These are phyloP conservation scores for Stachybotrys chartarum DNA, from an alignment of 2,329 filamentous ascomycete species.

Conservation along the genomic window DNA sequence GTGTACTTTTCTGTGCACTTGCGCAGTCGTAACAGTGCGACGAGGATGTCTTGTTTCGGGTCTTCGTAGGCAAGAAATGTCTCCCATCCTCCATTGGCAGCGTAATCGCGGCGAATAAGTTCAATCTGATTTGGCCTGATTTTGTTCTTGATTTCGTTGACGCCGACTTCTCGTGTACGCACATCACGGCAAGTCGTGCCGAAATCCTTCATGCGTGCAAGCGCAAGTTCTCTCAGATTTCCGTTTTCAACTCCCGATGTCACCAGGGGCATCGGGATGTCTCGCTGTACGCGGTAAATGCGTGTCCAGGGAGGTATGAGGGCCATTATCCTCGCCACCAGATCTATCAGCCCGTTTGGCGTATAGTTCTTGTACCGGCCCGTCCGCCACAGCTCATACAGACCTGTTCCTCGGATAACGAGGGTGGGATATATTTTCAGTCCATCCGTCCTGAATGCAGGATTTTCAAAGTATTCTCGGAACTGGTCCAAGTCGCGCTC, in stretches of 20 bases:
- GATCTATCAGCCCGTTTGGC: slow-evolving; percentile 89
- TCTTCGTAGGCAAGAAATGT: slow-evolving; percentile 98
- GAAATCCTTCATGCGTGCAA: slow-evolving; percentile 99
- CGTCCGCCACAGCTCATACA: slow-evolving; percentile 97
- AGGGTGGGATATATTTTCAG: slow-evolving; percentile 97
- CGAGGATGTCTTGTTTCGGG: slow-evolving; percentile 95
- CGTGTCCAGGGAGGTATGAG: slow-evolving; percentile 95
- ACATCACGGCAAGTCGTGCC: slow-evolving; percentile 96
- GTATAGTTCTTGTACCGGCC: slow-evolving; percentile 98
- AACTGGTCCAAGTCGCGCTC: slow-evolving; percentile 97
- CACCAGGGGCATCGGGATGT: slow-evolving; percentile 99
- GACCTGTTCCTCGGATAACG: slow-evolving; percentile 89
- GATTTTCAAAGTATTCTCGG: slow-evolving; percentile 95
- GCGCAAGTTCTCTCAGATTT: slow-evolving; percentile 84
- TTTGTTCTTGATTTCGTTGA: slow-evolving; percentile 99
- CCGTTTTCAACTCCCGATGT: slow-evolving; percentile 97
- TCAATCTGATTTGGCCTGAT: slow-evolving; percentile 95
- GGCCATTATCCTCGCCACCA: slow-evolving; percentile 92
- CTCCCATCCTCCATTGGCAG: slow-evolving; percentile 95
- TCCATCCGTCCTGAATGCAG: slow-evolving; percentile 90
- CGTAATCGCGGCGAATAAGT: slow-evolving; percentile 87
- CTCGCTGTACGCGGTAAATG: slow-evolving; percentile 96
- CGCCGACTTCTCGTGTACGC: slow-evolving; percentile 89
- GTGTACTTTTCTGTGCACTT: slow-evolving; percentile 92
- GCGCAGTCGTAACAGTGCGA: slow-evolving; percentile 78